phyloP scores from a whole-genome alignment of 2,329 filamentous ascomycete species.

The Onygenales sp. region DNA sequence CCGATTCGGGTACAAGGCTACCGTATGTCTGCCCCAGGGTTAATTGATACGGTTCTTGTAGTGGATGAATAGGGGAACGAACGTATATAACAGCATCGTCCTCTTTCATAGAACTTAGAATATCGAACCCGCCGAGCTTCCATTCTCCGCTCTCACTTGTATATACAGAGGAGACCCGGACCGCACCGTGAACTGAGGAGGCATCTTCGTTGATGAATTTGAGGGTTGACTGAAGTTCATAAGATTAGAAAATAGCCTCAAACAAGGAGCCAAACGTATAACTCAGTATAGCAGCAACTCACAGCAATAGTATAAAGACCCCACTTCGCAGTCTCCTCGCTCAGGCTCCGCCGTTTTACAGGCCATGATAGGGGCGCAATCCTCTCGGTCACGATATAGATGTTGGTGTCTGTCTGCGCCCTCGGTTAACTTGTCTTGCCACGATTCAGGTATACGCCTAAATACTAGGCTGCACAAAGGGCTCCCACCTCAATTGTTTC shows the following conservation, averaged over 20 bases:
- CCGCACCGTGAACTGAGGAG: slow-evolving; percentile 76
- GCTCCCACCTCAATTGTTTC: slow-evolving; percentile 77
- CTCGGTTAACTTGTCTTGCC: slow-evolving; percentile 11
- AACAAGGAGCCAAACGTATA: neutral
- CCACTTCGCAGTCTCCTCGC: slow-evolving; percentile 93
- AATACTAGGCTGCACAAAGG: neutral
- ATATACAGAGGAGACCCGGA: slow-evolving; percentile 80
- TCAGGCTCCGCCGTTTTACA: slow-evolving; percentile 76
- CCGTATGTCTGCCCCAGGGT: slow-evolving; percentile 59
- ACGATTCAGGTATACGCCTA: neutral
- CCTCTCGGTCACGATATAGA: slow-evolving; percentile 92
- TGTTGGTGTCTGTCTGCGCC: slow-evolving; percentile 74
- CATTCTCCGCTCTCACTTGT: slow-evolving; percentile 95
- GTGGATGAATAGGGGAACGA: slow-evolving; percentile 13
- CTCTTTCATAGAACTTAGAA: slow-evolving; percentile 90
- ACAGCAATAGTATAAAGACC: slow-evolving; percentile 79
- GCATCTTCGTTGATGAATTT: slow-evolving; percentile 96
- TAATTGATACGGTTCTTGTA: slow-evolving; percentile 6
- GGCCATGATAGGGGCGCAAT: slow-evolving; percentile 83
- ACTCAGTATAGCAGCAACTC: slow-evolving; percentile 16
- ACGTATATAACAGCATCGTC: slow-evolving; percentile 90
- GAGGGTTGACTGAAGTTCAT: slow-evolving; percentile 58
- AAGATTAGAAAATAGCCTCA: neutral
- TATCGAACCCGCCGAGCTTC: slow-evolving; percentile 90
- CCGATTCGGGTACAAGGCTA: slow-evolving; percentile 75